Evolutionary conservation across 495 filamentous ascomycete genomes (phyloP).

Genomic region (Aspergillus haitiensis): DNA sequence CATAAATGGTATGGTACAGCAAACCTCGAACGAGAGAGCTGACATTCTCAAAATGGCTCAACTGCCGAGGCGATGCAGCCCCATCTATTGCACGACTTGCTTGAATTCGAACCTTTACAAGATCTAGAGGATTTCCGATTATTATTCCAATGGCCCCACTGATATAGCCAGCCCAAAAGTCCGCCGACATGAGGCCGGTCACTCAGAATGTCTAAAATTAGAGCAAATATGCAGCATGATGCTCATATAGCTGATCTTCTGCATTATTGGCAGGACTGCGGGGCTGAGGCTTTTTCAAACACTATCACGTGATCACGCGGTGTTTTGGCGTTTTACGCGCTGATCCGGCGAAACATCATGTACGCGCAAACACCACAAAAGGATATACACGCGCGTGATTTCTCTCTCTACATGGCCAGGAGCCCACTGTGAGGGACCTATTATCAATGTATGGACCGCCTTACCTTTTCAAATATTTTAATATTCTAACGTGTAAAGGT

Average conservation of each 20-base stretch:
- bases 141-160: constrained; percentile 80
- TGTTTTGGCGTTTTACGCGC: constrained; percentile 39
- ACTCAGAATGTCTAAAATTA: background rate
- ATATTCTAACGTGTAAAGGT: constrained; percentile 34
- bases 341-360: constrained; percentile 21
- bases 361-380: constrained; percentile 27
- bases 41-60: constrained; percentile 44
- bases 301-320: constrained; percentile 39
- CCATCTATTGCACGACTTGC: constrained; percentile 45
- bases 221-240: background rate
- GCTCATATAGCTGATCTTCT: background rate
- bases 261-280: constrained; percentile 3
- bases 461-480: background rate
- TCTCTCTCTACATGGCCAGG: background rate
- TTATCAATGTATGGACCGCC: constrained; percentile 23
- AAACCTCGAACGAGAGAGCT: constrained; percentile 52
- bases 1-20: background rate
- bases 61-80: constrained; percentile 26
- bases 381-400: constrained; percentile 2
- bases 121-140: constrained; percentile 83
- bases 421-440: background rate
- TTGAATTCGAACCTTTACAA: constrained; percentile 82
- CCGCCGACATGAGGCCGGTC: constrained; percentile 63
- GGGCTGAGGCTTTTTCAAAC: background rate
- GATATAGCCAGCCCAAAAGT: constrained; percentile 87